Conservation (phyloP, 768 basidiomycete genomes). For the Rhodotorula kratochvilovae region DNA sequence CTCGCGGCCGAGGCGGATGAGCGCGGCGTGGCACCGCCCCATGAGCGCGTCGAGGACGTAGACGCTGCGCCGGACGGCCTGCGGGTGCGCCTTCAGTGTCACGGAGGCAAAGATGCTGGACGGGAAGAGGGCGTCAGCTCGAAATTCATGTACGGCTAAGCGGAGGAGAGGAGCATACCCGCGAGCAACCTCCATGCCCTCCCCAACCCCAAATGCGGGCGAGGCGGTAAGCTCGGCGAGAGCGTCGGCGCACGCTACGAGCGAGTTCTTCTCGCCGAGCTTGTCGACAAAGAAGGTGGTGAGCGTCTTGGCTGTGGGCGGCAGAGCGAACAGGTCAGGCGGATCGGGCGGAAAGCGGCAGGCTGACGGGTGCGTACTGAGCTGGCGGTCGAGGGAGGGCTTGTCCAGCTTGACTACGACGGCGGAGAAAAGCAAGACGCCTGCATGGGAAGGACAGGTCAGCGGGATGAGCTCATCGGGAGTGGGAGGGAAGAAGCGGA, state of each 20-base stretch:
- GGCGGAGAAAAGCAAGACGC: slow-evolving; percentile 73
- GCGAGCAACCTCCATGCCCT: slow-evolving; percentile 59
- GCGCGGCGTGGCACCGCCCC: slow-evolving; percentile 54
- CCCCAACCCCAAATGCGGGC: slow-evolving; percentile 61
- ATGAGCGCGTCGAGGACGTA: slow-evolving; percentile 76
- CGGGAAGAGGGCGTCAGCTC: no score
- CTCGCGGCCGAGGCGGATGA: slow-evolving; percentile 30
- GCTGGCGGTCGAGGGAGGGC: slow-evolving; percentile 68
- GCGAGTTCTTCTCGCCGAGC: slow-evolving; percentile 66
- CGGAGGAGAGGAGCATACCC: slow-evolving; percentile 53
- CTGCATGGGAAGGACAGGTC: slow-evolving; percentile 52
- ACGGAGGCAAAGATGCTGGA: slow-evolving; percentile 69
- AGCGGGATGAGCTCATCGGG: background rate
- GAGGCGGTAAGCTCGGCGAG: slow-evolving; percentile 63
- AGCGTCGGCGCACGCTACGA: slow-evolving; percentile 75
- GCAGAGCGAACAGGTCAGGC: background rate
- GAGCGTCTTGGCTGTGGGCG: slow-evolving; percentile 67
- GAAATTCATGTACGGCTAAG: no score
- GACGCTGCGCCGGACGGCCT: slow-evolving; percentile 73
- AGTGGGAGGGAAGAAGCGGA: slow-evolving; percentile 46
- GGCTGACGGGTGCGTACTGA: slow-evolving; percentile 58
- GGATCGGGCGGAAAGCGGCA: background rate
- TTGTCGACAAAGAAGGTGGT: slow-evolving; percentile 78
- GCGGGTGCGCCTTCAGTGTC: slow-evolving; percentile 73
- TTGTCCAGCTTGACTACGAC: slow-evolving; percentile 62